These are phyloP conservation scores for Stenogyne calaminthoides DNA, from an alignment of 305 asterid species.

Conservation along the genomic window DNA sequence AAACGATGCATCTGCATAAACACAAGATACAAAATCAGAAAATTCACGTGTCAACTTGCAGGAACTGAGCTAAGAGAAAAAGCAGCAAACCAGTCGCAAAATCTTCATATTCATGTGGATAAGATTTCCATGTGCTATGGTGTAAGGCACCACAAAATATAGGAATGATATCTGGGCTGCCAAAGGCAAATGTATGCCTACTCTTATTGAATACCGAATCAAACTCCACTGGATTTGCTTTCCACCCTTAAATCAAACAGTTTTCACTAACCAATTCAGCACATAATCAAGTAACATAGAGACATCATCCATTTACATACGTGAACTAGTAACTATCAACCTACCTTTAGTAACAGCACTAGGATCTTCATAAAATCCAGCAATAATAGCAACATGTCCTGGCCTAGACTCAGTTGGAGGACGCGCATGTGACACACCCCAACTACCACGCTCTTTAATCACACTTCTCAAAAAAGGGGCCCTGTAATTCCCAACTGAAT, in stretches of 20 bases:
- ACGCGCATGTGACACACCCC: slow-evolving; percentile 99
- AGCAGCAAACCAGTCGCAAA: slow-evolving; percentile 83
- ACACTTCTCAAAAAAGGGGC: slow-evolving; percentile 94
- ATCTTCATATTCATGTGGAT: slow-evolving; percentile 92
- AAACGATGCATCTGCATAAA: slow-evolving; percentile 90
- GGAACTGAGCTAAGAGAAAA: slow-evolving; percentile 6
- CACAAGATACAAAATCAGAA: slow-evolving; percentile 26
- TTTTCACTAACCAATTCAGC: slow-evolving; percentile 21
- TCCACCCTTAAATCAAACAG: slow-evolving; percentile 72
- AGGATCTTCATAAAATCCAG: slow-evolving; percentile 99
- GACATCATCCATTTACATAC: slow-evolving; percentile 20
- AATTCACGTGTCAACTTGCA: slow-evolving; percentile 25
- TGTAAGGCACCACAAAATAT: slow-evolving; percentile 87
- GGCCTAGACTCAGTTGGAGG: slow-evolving; percentile 99
- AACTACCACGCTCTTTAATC: slow-evolving; percentile 82
- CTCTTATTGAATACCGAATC: slow-evolving; percentile 97
- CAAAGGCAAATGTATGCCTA: slow-evolving; percentile 88
- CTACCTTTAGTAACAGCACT: slow-evolving; percentile 98
- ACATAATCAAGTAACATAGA: slow-evolving; percentile 6
- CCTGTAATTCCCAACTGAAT: slow-evolving; percentile 71
- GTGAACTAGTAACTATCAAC: slow-evolving; percentile 16
- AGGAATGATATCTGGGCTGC: slow-evolving; percentile 95
- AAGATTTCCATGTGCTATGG: slow-evolving; percentile 88
- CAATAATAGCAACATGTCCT: slow-evolving; percentile 97
- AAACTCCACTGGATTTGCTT: slow-evolving; percentile 97